phyloP scores from a whole-genome alignment of 164 flowering plant genomes.

The Platanus orientalis region DNA sequence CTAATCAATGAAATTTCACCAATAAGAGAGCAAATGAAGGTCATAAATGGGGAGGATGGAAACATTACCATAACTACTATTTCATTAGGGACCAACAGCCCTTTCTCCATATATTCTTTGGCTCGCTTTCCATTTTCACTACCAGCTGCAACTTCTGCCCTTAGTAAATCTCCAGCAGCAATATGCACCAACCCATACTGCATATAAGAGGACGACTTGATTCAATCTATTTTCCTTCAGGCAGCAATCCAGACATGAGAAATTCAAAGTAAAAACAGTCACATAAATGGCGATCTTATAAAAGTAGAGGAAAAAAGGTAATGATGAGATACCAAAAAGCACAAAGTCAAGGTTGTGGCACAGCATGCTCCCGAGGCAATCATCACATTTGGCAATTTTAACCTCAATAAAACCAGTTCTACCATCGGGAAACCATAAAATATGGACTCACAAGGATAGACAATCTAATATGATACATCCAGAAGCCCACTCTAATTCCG shows the following conservation, averaged over 20 bases:
- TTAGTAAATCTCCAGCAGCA: slow-evolving; percentile 89
- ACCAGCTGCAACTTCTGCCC: slow-evolving; percentile 83
- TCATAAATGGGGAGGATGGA: not conserved
- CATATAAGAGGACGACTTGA: slow-evolving; percentile 41
- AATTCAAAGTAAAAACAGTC: slow-evolving; percentile 16
- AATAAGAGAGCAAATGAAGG: slow-evolving; percentile 3
- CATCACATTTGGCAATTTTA: too few relatives aligned
- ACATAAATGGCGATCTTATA: not conserved
- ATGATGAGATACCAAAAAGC: not conserved
- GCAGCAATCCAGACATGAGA: slow-evolving; percentile 22
- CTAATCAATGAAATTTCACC: not conserved
- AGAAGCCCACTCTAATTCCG: too few relatives aligned
- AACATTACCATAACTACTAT: slow-evolving; percentile 79
- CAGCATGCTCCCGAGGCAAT: too few relatives aligned
- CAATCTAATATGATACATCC: too few relatives aligned
- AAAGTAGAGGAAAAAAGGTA: not conserved
- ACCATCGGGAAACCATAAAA: too few relatives aligned
- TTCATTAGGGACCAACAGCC: slow-evolving; percentile 81
- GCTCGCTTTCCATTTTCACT: slow-evolving; percentile 87
- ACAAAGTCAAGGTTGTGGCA: not conserved
- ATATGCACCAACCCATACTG: slow-evolving; percentile 94
- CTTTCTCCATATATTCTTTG: slow-evolving; percentile 86
- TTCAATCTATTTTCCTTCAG: slow-evolving; percentile 37
- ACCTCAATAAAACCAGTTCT: too few relatives aligned
- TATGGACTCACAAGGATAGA: too few relatives aligned